Percentiles rank a stretch among this genome's conserved stretches.
These are phyloP conservation scores for Margaritispora aquatica DNA, from an alignment of 495 filamentous ascomycete species.

Conservation along the genomic window DNA sequence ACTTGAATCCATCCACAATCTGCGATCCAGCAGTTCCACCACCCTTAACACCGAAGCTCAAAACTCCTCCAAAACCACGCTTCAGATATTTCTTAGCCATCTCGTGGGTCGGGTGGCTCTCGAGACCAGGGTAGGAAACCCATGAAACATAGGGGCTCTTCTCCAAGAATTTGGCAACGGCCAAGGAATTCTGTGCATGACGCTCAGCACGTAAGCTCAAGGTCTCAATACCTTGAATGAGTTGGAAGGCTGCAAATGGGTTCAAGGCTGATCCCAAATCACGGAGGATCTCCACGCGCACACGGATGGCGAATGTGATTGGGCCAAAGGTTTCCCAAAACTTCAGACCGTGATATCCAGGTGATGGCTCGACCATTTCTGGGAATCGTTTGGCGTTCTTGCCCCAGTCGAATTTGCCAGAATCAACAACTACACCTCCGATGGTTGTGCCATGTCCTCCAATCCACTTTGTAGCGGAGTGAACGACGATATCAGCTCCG, in stretches of 20 bases:
- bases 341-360: constrained; percentile 93
- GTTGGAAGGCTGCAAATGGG: constrained; percentile 93
- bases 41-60: constrained; percentile 92
- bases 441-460: constrained; percentile 97
- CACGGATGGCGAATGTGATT: constrained; percentile 75
- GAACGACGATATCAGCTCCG: constrained; percentile 91
- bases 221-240: constrained; percentile 87
- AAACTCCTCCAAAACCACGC: constrained; percentile 83
- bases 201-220: constrained; percentile 79
- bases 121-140: constrained; percentile 91
- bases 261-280: constrained; percentile 82
- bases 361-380: constrained; percentile 84
- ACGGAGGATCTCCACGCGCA: constrained; percentile 77
- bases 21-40: constrained; percentile 73
- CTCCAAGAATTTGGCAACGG: constrained; percentile 79
- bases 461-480: constrained; percentile 98
- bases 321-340: constrained; percentile 96
- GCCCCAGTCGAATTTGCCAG: constrained; percentile 96
- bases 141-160: constrained; percentile 61
- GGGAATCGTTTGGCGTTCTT: constrained; percentile 84
- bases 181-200: constrained; percentile 79
- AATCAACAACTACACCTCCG: constrained; percentile 83
- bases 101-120: constrained; percentile 73
- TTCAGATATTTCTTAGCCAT: constrained; percentile 85
- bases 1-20: constrained; percentile 90